Evolutionary conservation across 805 yeast species (phyloP).

Genomic region (Suhomyces emberorum): DNA sequence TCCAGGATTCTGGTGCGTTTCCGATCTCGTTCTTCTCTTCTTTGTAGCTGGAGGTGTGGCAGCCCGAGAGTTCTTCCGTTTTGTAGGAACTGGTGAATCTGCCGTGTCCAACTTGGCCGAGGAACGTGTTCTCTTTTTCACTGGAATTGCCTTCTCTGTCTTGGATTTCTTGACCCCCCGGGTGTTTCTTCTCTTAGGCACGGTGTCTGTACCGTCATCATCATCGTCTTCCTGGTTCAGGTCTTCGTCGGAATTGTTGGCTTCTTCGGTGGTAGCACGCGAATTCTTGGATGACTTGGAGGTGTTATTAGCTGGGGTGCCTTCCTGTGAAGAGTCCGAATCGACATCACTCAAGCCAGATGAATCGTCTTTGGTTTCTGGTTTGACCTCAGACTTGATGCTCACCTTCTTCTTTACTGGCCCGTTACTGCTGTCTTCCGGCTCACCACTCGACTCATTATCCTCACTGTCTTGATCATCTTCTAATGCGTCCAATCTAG

Average conservation of each 20-base stretch:
- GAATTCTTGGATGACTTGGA: conserved; percentile 12
- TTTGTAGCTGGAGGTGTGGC: conserved; percentile 9
- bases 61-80: conserved; percentile 10
- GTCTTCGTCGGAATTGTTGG: conserved; percentile 8
- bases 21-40: conserved; percentile 19
- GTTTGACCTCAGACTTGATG: conserved; percentile 3
- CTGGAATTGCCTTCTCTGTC: conserved; percentile 2
- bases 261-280: background rate
- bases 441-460: background rate
- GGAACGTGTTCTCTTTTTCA: conserved; percentile 18
- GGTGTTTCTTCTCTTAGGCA: conserved; percentile 4
- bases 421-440: conserved; percentile 1
- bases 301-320: background rate
- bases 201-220: conserved; percentile 11
- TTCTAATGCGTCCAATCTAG: conserved; percentile 56
- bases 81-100: conserved; percentile 7
- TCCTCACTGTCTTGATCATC: conserved; percentile 16
- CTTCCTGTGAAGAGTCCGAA: background rate
- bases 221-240: conserved; percentile 10
- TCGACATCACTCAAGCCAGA: conserved; percentile 21
- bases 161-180: conserved; percentile 5
- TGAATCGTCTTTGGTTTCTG: conserved; percentile 8
- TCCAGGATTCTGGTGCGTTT: conserved; percentile 8
- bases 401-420: conserved; percentile 4
- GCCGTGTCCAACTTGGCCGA: conserved; percentile 15